Conservation (phyloP, 73 alveolate species). For the Tetrahymena elliotti region DNA sequence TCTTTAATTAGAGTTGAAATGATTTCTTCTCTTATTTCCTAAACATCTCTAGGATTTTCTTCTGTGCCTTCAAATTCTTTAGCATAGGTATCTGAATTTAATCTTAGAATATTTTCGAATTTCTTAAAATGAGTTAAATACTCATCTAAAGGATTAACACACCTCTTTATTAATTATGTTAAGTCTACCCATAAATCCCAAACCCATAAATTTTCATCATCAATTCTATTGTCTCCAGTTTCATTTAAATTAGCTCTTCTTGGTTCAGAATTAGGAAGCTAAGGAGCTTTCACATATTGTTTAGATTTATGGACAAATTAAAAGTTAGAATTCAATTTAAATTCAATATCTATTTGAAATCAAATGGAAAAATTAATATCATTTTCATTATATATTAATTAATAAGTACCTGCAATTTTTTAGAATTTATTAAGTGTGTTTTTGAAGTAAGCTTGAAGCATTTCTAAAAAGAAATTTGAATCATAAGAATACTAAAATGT, state of each 20-base stretch:
- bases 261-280: not conserved
- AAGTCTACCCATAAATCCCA: slow-evolving; percentile 83
- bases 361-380: not conserved
- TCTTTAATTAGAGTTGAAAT: slow-evolving; percentile 72
- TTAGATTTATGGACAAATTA: not conserved
- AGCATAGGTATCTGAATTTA: slow-evolving; percentile 86
- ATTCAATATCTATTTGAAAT: not conserved
- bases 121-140: slow-evolving; percentile 78
- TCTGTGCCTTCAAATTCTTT: slow-evolving; percentile 66
- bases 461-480: not conserved
- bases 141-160: slow-evolving; percentile 86
- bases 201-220: slow-evolving; percentile 96
- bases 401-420: not conserved
- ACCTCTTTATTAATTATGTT: slow-evolving; percentile 65
- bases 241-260: not conserved
- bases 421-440: not conserved
- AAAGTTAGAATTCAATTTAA: not conserved
- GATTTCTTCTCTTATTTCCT: slow-evolving; percentile 84
- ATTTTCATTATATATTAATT: not conserved
- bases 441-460: not conserved
- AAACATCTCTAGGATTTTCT: slow-evolving; percentile 77
- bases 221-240: not conserved
- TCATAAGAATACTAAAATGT: not conserved
- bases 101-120: slow-evolving; percentile 74
- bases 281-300: not conserved